These are phyloP conservation scores for Penicillium tannophilum DNA, from an alignment of 495 filamentous ascomycete species.

Conservation along the genomic window DNA sequence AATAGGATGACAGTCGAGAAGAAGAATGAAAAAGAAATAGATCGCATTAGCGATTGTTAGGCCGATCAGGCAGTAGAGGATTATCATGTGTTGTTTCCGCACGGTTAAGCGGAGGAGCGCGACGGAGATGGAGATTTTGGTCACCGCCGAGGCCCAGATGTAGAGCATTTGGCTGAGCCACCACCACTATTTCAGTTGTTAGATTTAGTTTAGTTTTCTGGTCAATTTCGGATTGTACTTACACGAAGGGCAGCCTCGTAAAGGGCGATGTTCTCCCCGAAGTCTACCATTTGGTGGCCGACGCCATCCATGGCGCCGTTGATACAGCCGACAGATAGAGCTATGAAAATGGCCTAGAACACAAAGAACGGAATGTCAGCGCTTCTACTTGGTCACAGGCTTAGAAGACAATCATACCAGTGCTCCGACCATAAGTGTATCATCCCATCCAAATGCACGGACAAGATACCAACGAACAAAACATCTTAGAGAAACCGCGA, in stretches of 20 bases:
- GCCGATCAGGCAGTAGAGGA: conserved; percentile 23
- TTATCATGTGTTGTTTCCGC: conserved; percentile 15
- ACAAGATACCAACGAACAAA: conserved; percentile 32
- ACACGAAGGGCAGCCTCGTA: conserved; percentile 22
- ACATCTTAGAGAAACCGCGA: conserved; percentile 25
- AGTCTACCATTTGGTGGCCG: conserved; percentile 24
- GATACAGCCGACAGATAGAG: conserved; percentile 16
- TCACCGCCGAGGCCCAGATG: conserved; percentile 25
- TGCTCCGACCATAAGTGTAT: conserved; percentile 28
- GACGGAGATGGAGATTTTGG: conserved; percentile 37
- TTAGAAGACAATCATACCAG: conserved; percentile 12
- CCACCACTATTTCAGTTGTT: conserved; percentile 10
- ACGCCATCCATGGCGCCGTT: conserved; percentile 21
- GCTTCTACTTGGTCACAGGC: not conserved
- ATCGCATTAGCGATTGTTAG: conserved; percentile 2
- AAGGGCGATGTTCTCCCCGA: conserved; percentile 6
- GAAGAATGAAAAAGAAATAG: conserved; percentile 25
- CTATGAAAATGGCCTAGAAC: conserved; percentile 16
- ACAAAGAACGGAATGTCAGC: not conserved
- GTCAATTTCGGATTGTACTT: not conserved
- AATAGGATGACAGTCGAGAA: conserved; percentile 32
- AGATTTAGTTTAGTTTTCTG: not conserved
- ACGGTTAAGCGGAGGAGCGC: conserved; percentile 38
- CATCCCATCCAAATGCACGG: conserved; percentile 33
- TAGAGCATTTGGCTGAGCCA: conserved; percentile 33